Evolutionary conservation across 495 filamentous ascomycete species (phyloP), one percentile per base, ranked within the genome.

Genomic region (Daldinia caldariorum): DNA sequence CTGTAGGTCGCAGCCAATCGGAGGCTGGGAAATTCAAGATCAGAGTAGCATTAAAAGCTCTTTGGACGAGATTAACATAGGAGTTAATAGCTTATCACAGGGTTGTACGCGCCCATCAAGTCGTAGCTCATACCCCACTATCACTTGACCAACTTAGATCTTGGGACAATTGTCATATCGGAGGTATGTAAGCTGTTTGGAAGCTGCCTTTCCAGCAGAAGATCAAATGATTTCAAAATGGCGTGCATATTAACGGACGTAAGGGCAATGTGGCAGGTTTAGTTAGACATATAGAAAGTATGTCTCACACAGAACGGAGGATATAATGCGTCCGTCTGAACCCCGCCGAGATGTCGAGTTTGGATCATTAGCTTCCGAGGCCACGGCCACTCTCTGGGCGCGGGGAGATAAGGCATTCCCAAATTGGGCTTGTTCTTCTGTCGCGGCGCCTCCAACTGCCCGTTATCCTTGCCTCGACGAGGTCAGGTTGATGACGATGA

Each of bases 91-190:
- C 73, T 75, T 69, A 73, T 69, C 41, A 66, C 51, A 73, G 63
- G 70, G 75, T 77, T 67, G 75, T 74, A 75, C 67, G 60, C 37
- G 54, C 51, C 59, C 69, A 63, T 74, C 71, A 68, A 54, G 55
- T 66, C 39, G 57, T 32, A 66, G 63, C 66, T 74, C 69, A 72
- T 71, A 74, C 74, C 69, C 72, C 73, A 72, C 74, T 60, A 73
- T 72, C 75, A 75, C 64, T 77, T 77, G 73, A 75, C 61, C 45
- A 51, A 31, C 43, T 63, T 57, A 61, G 73, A 70, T 73, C 73
- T 72, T 62, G 73, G 65, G 75, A 70, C 62, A 63, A 43, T 22
- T 63, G 67, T 73, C 70, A 73, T 60, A 68, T 61, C 55, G 55
- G 43, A 50, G 29, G 55, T 35, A 29, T 47, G 35, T 37, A 72